phyloP scores from a whole-genome alignment of 1,139 yeast species.

The Geotrichum citri-aurantii region DNA sequence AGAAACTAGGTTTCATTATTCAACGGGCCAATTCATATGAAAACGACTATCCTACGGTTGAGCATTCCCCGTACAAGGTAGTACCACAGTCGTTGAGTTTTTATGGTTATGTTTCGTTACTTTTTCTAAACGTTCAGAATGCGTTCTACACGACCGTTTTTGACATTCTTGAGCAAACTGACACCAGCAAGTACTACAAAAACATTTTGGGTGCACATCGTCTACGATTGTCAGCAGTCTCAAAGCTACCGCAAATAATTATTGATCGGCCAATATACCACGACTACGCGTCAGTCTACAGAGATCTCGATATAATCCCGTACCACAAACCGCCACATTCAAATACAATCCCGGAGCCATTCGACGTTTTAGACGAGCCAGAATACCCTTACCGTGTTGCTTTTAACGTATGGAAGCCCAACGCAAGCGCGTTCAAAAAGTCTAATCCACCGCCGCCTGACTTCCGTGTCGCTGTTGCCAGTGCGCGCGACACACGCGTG shows the following conservation, averaged over 20 bases:
- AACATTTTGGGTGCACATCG: background rate
- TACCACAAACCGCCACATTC: constrained; percentile 23
- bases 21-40: constrained; percentile 34
- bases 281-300: constrained; percentile 20
- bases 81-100: background rate
- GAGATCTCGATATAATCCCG: constrained; percentile 25
- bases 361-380: constrained; percentile 11
- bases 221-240: background rate
- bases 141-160: constrained; percentile 24
- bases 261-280: constrained; percentile 17
- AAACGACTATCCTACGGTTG: constrained; percentile 11
- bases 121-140: constrained; percentile 21
- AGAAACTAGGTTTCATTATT: constrained; percentile 74
- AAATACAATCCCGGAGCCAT: constrained; percentile 2
- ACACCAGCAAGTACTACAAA: background rate
- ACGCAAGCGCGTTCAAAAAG: constrained; percentile 56
- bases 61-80: constrained; percentile 19
- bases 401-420: constrained; percentile 84
- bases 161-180: constrained; percentile 15
- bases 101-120: background rate
- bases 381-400: constrained; percentile 30
- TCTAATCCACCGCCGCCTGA: constrained; percentile 68
- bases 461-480: constrained; percentile 60
- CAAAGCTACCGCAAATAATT: constrained; percentile 1
- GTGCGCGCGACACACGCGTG: constrained; percentile 45